phyloP scores from a whole-genome alignment of 768 basidiomycete genomes.

The Galerina marginata region DNA sequence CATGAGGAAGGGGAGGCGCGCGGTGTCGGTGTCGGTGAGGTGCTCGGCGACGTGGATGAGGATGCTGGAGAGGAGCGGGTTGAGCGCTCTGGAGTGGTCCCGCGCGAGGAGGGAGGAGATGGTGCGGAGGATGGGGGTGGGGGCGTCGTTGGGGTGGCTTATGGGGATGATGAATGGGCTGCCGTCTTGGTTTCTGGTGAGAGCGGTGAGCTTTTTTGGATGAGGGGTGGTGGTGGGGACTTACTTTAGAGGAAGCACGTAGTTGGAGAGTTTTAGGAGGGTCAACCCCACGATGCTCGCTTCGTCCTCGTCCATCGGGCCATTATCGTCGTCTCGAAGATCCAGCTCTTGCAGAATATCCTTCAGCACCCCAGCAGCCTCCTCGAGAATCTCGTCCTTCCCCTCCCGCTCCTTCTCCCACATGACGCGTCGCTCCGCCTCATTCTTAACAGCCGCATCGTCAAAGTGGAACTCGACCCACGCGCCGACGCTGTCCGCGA shows the following conservation, averaged over 20 bases:
- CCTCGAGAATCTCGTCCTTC: slow-evolving; percentile 66
- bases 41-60: slow-evolving; percentile 72
- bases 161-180: slow-evolving; percentile 52
- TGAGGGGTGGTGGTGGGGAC: slow-evolving; percentile 28
- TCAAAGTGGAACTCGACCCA: slow-evolving; percentile 57
- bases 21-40: slow-evolving; percentile 70
- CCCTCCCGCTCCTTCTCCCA: slow-evolving; percentile 37
- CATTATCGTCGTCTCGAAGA: slow-evolving; percentile 59
- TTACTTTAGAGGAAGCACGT: slow-evolving; percentile 63
- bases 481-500: slow-evolving; percentile 58
- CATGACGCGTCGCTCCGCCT: slow-evolving; percentile 23
- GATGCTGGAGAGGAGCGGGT: slow-evolving; percentile 65
- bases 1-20: slow-evolving; percentile 66
- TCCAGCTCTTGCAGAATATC: slow-evolving; percentile 80
- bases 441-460: slow-evolving; percentile 24
- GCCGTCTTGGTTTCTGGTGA: slow-evolving; percentile 35
- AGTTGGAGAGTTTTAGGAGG: slow-evolving; percentile 60
- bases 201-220: background rate
- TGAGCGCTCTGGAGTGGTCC: slow-evolving; percentile 61
- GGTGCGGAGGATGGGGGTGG: slow-evolving; percentile 65
- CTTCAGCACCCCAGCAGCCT: slow-evolving; percentile 70
- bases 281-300: slow-evolving; percentile 67
- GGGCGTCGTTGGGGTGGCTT: slow-evolving; percentile 55
- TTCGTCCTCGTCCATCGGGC: slow-evolving; percentile 68
- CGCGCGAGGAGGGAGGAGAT: slow-evolving; percentile 68